A percentile compares a stretch with the other conserved stretches of the same genome.
Conservation (phyloP, 1,139 yeast genomes). For the Taiozyma sp. region DNA sequence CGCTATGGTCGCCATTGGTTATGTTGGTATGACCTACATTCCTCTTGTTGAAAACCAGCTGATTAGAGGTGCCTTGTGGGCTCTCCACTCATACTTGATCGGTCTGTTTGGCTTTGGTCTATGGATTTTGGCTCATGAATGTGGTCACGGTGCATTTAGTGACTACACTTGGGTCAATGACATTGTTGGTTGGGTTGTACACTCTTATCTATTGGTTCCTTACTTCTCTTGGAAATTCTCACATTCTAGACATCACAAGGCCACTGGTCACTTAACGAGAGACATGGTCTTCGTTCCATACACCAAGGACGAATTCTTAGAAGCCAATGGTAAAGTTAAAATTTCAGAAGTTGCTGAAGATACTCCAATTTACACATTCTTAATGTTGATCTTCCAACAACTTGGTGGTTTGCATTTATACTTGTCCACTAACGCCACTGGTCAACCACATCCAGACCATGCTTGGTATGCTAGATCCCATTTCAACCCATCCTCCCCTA, state of each 20-base stretch:
- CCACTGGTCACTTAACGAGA: conserved; percentile 54
- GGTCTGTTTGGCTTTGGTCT: conserved; percentile 49
- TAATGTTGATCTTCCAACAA: conserved; percentile 43
- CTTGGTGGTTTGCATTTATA: conserved; percentile 48
- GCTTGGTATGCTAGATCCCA: conserved; percentile 33
- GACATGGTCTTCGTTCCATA: conserved; percentile 59
- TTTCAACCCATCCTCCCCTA: conserved; percentile 47
- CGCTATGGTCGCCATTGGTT: conserved; percentile 34
- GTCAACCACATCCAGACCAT: conserved; percentile 40
- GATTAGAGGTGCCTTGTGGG: conserved; percentile 41
- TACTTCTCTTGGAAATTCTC: conserved; percentile 58
- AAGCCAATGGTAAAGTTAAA: conserved; percentile 26
- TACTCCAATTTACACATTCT: conserved; percentile 46
- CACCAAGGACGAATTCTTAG: conserved; percentile 41
- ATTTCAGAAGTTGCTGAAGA: conserved; percentile 48
- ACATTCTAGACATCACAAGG: conserved; percentile 60
- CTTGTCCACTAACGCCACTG: conserved; percentile 46
- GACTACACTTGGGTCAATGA: conserved; percentile 53
- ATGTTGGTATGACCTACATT: conserved; percentile 40
- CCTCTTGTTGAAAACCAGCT: conserved; percentile 35
- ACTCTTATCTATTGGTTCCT: conserved; percentile 52
- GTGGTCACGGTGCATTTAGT: conserved; percentile 61
- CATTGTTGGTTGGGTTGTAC: conserved; percentile 54
- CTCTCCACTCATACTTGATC: conserved; percentile 32
- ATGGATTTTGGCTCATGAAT: conserved; percentile 63